Percentiles rank a stretch among this genome's conserved stretches.
These are phyloP conservation scores for Syzygium aromaticum DNA, from an alignment of 345 rosid genomes.

Conservation along the genomic window DNA sequence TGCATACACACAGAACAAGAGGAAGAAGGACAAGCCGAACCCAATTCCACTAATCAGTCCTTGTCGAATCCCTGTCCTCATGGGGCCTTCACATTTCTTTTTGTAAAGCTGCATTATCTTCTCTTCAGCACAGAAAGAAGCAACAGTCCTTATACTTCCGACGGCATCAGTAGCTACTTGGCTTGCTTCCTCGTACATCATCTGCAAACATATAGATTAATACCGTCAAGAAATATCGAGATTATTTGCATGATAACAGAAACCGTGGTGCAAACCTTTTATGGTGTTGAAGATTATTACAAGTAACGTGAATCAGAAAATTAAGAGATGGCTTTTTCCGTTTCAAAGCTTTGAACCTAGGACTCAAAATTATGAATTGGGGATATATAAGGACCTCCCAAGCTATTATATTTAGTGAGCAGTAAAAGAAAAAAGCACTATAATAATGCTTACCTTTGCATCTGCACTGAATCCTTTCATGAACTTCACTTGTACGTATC, in stretches of 20 bases:
- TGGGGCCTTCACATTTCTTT: conserved; percentile 75
- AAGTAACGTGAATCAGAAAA: neutral
- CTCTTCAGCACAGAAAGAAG: conserved; percentile 85
- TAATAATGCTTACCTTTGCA: conserved; percentile 43
- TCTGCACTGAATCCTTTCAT: conserved; percentile 72
- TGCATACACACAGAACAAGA: conserved; percentile 48
- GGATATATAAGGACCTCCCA: neutral
- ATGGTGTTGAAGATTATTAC: neutral
- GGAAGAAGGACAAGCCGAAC: conserved; percentile 53
- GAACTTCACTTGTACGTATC: conserved; percentile 53
- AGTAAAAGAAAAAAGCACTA: neutral
- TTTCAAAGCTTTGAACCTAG: neutral
- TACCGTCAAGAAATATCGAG: neutral
- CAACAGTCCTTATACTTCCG: conserved; percentile 81
- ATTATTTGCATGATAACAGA: neutral
- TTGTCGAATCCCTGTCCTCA: conserved; percentile 59
- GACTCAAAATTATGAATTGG: neutral
- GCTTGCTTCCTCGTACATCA: conserved; percentile 89
- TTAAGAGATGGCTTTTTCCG: neutral
- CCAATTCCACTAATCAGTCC: conserved; percentile 70
- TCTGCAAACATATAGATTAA: conserved; percentile 22
- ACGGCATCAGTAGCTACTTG: conserved; percentile 91
- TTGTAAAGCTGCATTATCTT: conserved; percentile 66
- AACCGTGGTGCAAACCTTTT: neutral
- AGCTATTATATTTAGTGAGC: neutral